Percentiles rank a stretch among this genome's conserved stretches.
phyloP scores from a whole-genome alignment of 1,284 basidiomycete species.

The Xerocomus nothofagi region DNA sequence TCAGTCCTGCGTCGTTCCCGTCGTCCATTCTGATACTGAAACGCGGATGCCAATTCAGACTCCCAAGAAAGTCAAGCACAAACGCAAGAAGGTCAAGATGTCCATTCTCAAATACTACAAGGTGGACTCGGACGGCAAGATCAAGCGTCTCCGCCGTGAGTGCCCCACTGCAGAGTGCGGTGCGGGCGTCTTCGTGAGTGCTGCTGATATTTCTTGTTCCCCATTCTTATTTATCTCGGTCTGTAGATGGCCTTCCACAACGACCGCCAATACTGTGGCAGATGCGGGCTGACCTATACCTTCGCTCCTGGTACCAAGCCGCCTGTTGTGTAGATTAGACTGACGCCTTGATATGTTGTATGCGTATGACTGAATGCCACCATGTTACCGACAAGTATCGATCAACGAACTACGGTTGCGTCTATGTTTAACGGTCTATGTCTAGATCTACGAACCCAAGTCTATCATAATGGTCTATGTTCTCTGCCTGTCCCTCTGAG shows the following conservation, averaged over 20 bases:
- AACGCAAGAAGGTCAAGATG: constrained; percentile 99
- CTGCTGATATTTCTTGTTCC: background rate
- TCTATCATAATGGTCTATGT: constrained; percentile 1
- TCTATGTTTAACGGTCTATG: constrained; percentile 1
- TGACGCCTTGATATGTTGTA: constrained; percentile 10
- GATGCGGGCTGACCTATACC: constrained; percentile 89
- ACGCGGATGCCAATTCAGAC: constrained; percentile 52
- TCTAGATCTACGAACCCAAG: constrained; percentile 5
- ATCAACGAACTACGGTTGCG: background rate
- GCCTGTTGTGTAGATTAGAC: constrained; percentile 52
- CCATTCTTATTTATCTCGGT: background rate
- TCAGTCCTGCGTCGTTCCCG: constrained; percentile 34
- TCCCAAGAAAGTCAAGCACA: constrained; percentile 99
- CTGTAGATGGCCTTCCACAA: constrained; percentile 90
- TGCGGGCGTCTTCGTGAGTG: constrained; percentile 89
- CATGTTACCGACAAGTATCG: background rate
- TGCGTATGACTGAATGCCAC: constrained; percentile 13
- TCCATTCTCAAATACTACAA: constrained; percentile 99
- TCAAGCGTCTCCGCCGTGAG: constrained; percentile 98
- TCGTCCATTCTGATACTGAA: constrained; percentile 9
- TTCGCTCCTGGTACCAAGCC: constrained; percentile 81
- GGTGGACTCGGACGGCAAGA: constrained; percentile 98
- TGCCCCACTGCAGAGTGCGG: constrained; percentile 91
- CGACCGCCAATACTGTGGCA: constrained; percentile 95
- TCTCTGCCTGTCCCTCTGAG: background rate